Percentiles rank a stretch among this genome's conserved stretches.
Conservation (phyloP, 306 rosid genomes). For the Aeschynomene evenia region DNA sequence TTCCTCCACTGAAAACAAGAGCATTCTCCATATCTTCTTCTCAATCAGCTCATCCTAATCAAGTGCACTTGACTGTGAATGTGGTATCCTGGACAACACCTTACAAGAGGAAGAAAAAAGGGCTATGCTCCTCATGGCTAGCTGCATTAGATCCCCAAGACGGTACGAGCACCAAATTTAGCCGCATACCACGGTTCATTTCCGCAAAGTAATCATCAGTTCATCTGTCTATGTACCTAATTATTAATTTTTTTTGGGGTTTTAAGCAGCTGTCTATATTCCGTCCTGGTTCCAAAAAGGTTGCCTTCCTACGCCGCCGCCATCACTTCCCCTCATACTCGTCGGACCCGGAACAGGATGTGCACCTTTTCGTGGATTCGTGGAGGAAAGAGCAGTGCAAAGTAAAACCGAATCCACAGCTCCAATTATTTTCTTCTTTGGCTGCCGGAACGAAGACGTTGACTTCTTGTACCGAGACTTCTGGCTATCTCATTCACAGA, state of each 20-base stretch:
- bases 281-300: conserved; percentile 88
- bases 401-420: conserved; percentile 52
- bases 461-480: conserved; percentile 82
- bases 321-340: conserved; percentile 79
- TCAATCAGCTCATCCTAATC: conserved; percentile 63
- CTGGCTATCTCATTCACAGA: conserved; percentile 62
- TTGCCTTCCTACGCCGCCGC: conserved; percentile 73
- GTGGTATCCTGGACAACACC: conserved; percentile 83
- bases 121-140: conserved; percentile 91
- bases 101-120: conserved; percentile 67
- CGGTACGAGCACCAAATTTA: conserved; percentile 37
- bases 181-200: conserved; percentile 1
- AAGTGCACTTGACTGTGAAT: conserved; percentile 83
- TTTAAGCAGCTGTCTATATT: conserved; percentile 48
- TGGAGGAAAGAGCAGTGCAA: conserved; percentile 82
- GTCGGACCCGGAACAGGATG: conserved; percentile 96
- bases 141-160: conserved; percentile 64
- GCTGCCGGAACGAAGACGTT: conserved; percentile 65
- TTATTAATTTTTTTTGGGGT: conserved; percentile 14
- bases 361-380: conserved; percentile 83
- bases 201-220: background rate
- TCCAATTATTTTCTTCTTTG: conserved; percentile 79
- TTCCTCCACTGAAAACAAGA: conserved; percentile 82
- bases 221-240: conserved; percentile 12
- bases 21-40: conserved; percentile 89